Conservation (phyloP, 129 eudicot genomes). For the Daucus carota region DH1_v3.0 NC_030383.2:3176001-3176500, state of each 20-base stretch:
- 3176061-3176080: neutral
- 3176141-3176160: no score
- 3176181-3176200: no score
- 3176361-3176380: neutral
- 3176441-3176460: neutral
- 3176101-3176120: neutral
- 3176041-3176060: neutral
- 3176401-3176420: neutral
- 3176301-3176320: neutral
- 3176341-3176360: neutral
- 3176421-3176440: neutral
- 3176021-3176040: neutral
- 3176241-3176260: no score
- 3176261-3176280: no score
- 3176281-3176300: neutral
- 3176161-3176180: no score
- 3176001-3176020: neutral
- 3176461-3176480: neutral
- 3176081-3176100: neutral
- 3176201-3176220: no score
- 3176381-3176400: neutral
- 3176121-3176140: neutral
- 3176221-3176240: no score
- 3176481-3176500: neutral
- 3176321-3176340: neutral